These are phyloP conservation scores for Wickerhamiella hasegawae DNA, from an alignment of 805 yeast genomes.

Conservation along the genomic window DNA sequence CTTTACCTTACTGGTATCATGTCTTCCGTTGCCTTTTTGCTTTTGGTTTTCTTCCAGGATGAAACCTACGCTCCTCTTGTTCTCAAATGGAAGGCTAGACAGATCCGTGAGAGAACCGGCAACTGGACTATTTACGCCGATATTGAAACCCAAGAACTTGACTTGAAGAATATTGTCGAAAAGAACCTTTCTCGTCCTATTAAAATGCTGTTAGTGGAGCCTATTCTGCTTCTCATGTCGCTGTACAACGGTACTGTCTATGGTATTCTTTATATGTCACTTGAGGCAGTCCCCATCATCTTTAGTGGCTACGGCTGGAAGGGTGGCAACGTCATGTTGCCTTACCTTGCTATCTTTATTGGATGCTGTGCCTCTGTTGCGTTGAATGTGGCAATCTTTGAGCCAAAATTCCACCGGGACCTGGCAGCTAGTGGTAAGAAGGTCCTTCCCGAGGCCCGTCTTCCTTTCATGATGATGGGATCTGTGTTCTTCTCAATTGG, in stretches of 20 bases:
- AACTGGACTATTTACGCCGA: constrained; percentile 78
- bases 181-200: constrained; percentile 57
- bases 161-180: constrained; percentile 41
- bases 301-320: constrained; percentile 47
- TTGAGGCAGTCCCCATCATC: constrained; percentile 63
- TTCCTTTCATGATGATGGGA: constrained; percentile 65
- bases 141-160: constrained; percentile 52
- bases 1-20: constrained; percentile 18
- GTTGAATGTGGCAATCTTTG: constrained; percentile 36
- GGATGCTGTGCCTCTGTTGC: no score
- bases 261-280: constrained; percentile 58
- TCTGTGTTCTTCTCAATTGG: constrained; percentile 61
- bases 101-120: constrained; percentile 61
- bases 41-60: constrained; percentile 24
- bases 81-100: constrained; percentile 47
- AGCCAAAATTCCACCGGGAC: constrained; percentile 33
- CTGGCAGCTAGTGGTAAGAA: constrained; percentile 38
- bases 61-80: constrained; percentile 30
- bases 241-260: constrained; percentile 65
- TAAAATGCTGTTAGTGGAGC: constrained; percentile 49
- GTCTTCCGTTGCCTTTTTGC: constrained; percentile 19
- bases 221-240: constrained; percentile 52
- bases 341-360: constrained; percentile 59
- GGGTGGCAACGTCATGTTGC: constrained; percentile 54
- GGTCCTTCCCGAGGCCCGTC: constrained; percentile 65